Evolutionary conservation across 2,329 filamentous ascomycete genomes (phyloP).

Genomic region (Aspergillus transmontanensis): DNA sequence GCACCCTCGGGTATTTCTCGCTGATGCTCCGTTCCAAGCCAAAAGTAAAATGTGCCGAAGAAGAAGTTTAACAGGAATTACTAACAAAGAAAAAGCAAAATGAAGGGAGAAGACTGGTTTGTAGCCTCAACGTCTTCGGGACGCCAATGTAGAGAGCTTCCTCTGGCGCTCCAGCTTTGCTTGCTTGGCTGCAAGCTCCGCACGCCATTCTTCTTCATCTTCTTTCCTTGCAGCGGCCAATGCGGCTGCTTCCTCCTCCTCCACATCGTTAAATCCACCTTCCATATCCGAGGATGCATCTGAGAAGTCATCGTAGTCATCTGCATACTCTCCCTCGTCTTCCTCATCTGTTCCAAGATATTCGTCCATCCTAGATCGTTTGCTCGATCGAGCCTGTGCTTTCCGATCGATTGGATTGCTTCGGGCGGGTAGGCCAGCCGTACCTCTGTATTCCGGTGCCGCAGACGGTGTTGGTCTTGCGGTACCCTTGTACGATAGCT

Average conservation of each 20-base stretch:
- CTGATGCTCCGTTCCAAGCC: slow-evolving; percentile 28
- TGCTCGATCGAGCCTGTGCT: slow-evolving; percentile 26
- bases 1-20: slow-evolving; percentile 29
- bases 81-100: slow-evolving; percentile 13
- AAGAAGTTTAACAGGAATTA: slow-evolving; percentile 6
- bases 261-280: slow-evolving; percentile 50
- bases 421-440: slow-evolving; percentile 39
- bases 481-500: slow-evolving; percentile 42
- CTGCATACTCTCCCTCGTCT: slow-evolving; percentile 47
- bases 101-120: neutral
- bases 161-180: slow-evolving; percentile 50
- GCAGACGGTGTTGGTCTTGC: slow-evolving; percentile 33
- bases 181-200: slow-evolving; percentile 48
- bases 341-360: slow-evolving; percentile 53
- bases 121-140: slow-evolving; percentile 31
- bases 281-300: slow-evolving; percentile 55
- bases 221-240: slow-evolving; percentile 45
- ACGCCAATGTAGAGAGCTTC: slow-evolving; percentile 43
- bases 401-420: slow-evolving; percentile 30
- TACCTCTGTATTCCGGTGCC: slow-evolving; percentile 44
- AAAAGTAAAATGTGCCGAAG: slow-evolving; percentile 14
- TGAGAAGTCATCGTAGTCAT: slow-evolving; percentile 45
- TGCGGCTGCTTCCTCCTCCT: slow-evolving; percentile 48
- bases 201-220: slow-evolving; percentile 49
- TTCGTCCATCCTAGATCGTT: slow-evolving; percentile 39